Evolutionary conservation across 805 yeast genomes (phyloP).

Genomic region (Scheffersomyces amazonensis): DNA sequence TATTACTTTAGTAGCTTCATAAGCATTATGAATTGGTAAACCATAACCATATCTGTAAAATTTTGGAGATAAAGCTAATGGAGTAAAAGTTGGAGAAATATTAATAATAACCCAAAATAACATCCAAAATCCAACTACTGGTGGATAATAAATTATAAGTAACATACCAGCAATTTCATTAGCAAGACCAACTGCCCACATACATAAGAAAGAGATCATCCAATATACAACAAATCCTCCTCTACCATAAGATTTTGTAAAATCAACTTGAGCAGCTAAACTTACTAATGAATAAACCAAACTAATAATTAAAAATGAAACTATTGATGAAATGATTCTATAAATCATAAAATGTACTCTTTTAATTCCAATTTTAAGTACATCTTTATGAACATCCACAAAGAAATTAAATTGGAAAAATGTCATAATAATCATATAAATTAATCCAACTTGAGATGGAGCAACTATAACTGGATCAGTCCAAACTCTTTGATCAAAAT

Average conservation of each 20-base stretch:
- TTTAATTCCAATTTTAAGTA: slow-evolving; percentile 43
- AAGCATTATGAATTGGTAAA: slow-evolving; percentile 66
- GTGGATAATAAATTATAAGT: slow-evolving; percentile 54
- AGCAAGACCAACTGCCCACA: slow-evolving; percentile 76
- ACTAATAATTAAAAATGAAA: slow-evolving; percentile 55
- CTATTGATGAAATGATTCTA: slow-evolving; percentile 49
- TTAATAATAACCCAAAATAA: slow-evolving; percentile 67
- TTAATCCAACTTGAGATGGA: slow-evolving; percentile 73
- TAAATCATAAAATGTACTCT: slow-evolving; percentile 47
- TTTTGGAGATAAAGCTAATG: slow-evolving; percentile 55
- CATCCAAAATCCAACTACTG: slow-evolving; percentile 68
- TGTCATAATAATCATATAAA: slow-evolving; percentile 67
- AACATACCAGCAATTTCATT: slow-evolving; percentile 63
- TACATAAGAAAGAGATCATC: slow-evolving; percentile 64
- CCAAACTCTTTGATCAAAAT: slow-evolving; percentile 50
- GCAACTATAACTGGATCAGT: slow-evolving; percentile 52
- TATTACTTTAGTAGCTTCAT: slow-evolving; percentile 58
- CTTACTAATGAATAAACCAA: slow-evolving; percentile 58
- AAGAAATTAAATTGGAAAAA: slow-evolving; percentile 70
- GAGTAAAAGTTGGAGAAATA: slow-evolving; percentile 66
- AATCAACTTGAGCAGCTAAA: slow-evolving; percentile 65
- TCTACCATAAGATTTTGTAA: slow-evolving; percentile 55
- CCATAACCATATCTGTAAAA: slow-evolving; percentile 66
- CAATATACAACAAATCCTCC: slow-evolving; percentile 75
- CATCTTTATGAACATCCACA: slow-evolving; percentile 47